Evolutionary conservation across 257 asterid species (phyloP).

Genomic region (Solanum piurae): DNA sequence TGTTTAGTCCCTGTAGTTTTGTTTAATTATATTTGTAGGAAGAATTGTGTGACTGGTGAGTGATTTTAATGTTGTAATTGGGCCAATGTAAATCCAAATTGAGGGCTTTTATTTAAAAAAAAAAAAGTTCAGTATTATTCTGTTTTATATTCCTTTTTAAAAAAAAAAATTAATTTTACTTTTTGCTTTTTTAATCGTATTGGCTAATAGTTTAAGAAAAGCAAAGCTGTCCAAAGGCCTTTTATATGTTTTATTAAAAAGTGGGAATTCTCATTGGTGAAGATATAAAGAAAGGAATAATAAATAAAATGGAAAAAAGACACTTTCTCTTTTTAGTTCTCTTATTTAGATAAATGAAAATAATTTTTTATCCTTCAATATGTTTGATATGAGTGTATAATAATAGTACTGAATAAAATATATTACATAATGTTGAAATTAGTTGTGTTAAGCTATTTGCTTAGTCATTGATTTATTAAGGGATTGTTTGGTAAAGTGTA

Average conservation of each 20-base stretch:
- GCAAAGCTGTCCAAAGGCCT: neutral
- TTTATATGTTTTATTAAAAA: neutral
- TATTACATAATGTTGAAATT: too few relatives aligned
- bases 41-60: constrained; percentile 1
- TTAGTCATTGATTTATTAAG: neutral
- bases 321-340: too few relatives aligned
- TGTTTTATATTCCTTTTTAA: neutral
- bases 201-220: neutral
- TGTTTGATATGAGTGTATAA: neutral
- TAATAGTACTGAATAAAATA: too few relatives aligned
- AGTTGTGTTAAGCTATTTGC: neutral
- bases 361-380: neutral
- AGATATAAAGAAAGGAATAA: neutral
- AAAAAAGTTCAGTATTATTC: neutral
- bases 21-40: constrained; percentile 20
- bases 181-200: neutral
- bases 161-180: neutral
- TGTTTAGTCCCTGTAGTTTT: constrained; percentile 24
- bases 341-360: neutral
- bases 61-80: constrained; percentile 23
- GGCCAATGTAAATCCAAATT: constrained; percentile 24
- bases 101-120: constrained; percentile 8
- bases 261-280: neutral
- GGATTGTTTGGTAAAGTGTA: too few relatives aligned
- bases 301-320: neutral